Evolutionary conservation across 345 rosid genomes (phyloP).

Genomic region (Rhodamnia argentea): DNA sequence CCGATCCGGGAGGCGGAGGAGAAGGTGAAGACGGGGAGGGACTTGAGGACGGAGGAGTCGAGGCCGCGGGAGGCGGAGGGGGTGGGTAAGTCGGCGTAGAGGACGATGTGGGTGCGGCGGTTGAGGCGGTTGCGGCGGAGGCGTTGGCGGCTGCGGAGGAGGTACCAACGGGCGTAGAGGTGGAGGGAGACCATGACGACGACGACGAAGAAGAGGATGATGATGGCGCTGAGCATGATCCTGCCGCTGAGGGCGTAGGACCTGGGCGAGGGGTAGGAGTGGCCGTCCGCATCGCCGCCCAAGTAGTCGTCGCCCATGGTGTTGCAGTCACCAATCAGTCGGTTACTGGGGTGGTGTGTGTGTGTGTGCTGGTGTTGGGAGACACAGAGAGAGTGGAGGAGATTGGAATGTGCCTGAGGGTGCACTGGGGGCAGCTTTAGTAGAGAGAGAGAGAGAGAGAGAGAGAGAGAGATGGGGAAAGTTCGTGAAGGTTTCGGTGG

Average conservation of each 20-base stretch:
- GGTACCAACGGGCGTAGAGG: constrained; percentile 90
- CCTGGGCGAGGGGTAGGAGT: background rate
- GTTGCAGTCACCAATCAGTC: background rate
- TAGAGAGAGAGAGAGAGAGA: background rate
- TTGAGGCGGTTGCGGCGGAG: constrained; percentile 32
- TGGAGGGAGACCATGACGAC: constrained; percentile 58
- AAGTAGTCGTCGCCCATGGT: background rate
- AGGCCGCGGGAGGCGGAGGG: constrained; percentile 38
- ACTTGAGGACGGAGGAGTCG: constrained; percentile 38
- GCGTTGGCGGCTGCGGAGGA: constrained; percentile 51
- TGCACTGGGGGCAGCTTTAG: background rate
- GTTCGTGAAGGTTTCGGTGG: constrained; percentile 23
- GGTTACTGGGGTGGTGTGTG: background rate
- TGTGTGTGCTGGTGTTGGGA: too few species aligned
- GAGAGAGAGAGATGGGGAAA: constrained; percentile 3
- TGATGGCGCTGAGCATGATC: constrained; percentile 61
- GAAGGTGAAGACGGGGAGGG: constrained; percentile 58
- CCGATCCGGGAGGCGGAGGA: constrained; percentile 30
- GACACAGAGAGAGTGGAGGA: background rate
- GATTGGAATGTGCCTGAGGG: background rate
- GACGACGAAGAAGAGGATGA: constrained; percentile 63
- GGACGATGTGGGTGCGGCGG: constrained; percentile 32
- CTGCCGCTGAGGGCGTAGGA: constrained; percentile 55
- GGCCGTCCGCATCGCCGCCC: background rate
- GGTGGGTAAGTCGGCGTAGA: constrained; percentile 31